A percentile compares a stretch with the other conserved stretches of the same genome.
Conservation (phyloP, 352 stramenopile species). For the Phytophthora sp. region DNA sequence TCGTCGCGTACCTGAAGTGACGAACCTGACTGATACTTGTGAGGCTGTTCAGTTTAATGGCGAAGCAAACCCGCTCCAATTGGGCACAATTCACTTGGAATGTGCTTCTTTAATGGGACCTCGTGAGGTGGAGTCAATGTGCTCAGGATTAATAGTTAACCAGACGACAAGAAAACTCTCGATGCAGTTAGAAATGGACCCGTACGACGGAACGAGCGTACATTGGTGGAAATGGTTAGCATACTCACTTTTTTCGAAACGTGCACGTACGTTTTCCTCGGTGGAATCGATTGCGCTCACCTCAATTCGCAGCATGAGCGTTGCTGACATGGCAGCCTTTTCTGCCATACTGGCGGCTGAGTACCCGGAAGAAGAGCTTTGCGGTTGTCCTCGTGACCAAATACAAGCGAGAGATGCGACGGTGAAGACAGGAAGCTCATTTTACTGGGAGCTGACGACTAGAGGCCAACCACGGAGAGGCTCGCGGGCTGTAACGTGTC, state of each 20-base stretch:
- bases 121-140: not conserved
- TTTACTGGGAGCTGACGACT: too few species aligned
- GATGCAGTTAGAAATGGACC: not conserved
- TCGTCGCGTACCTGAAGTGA: not conserved
- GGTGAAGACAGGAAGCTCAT: not conserved
- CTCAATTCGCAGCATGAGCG: not conserved
- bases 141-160: not conserved
- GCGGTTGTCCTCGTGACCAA: not conserved
- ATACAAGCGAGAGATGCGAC: not conserved
- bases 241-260: constrained; percentile 19
- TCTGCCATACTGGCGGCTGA: constrained; percentile 1
- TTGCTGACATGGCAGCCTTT: constrained; percentile 5
- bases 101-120: not conserved
- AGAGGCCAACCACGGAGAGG: too few species aligned
- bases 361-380: constrained; percentile 12
- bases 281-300: not conserved
- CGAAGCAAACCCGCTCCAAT: not conserved
- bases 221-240: constrained; percentile 21
- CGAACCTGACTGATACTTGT: not conserved
- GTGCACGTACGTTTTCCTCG: not conserved
- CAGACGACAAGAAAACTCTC: not conserved
- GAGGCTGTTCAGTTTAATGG: not conserved
- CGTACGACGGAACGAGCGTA: not conserved
- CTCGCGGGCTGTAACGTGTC: too few species aligned
- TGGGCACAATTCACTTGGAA: not conserved